These are phyloP conservation scores for Cyclotella baltica DNA, from an alignment of 108 stramenopile genomes.

Conservation along the genomic window DNA sequence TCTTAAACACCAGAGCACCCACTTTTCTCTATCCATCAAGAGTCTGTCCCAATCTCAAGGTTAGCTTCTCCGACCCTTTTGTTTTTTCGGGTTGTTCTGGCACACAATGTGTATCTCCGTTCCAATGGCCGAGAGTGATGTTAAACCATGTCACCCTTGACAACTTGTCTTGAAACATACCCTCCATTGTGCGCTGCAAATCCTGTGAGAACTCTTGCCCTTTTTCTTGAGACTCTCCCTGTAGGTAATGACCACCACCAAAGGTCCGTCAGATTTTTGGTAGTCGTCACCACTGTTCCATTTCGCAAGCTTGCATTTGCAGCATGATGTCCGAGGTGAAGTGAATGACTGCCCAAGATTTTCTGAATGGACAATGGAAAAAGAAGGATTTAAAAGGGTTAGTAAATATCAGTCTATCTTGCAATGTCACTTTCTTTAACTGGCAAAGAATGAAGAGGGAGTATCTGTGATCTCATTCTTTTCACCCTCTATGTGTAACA, in stretches of 20 bases:
- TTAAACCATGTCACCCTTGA: too few relatives aligned
- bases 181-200: neutral
- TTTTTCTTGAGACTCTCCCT: too few relatives aligned
- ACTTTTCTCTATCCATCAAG: too few relatives aligned
- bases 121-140: too few relatives aligned
- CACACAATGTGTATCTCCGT: neutral
- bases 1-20: too few relatives aligned
- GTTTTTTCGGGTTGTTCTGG: neutral
- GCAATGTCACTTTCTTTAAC: too few relatives aligned
- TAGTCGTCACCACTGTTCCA: too few relatives aligned
- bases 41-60: neutral
- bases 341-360: neutral
- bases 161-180: neutral
- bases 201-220: too few relatives aligned
- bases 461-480: conserved; percentile 8
- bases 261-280: neutral
- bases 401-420: neutral
- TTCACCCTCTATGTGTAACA: neutral
- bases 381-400: neutral
- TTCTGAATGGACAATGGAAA: neutral
- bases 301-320: too few relatives aligned
- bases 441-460: neutral
- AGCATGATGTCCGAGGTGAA: neutral
- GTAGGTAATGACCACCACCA: neutral
- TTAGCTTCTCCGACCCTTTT: neutral